Percentiles rank a stretch among this genome's conserved stretches.
phyloP scores from a whole-genome alignment of 1,284 basidiomycete genomes.

The Microbotryum intermedium region DNA sequence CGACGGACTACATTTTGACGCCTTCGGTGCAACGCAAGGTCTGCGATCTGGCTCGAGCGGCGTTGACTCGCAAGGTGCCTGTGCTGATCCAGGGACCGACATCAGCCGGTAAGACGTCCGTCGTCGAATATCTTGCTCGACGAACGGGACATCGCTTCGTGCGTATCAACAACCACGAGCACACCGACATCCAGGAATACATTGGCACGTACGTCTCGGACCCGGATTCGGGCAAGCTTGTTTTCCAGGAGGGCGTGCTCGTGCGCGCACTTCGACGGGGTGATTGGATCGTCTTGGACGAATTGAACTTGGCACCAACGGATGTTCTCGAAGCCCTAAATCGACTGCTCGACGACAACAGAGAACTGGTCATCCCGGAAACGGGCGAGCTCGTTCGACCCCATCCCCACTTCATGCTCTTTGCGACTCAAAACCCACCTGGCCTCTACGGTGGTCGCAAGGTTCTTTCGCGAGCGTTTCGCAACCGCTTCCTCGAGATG shows the following conservation, averaged over 20 bases:
- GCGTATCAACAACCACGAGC: constrained; percentile 99
- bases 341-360: constrained; percentile 91
- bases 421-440: constrained; percentile 96
- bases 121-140: constrained; percentile 89
- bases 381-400: constrained; percentile 91
- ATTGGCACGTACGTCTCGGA: constrained; percentile 95
- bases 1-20: constrained; percentile 82
- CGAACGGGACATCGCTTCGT: constrained; percentile 93
- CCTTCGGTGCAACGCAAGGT: constrained; percentile 95
- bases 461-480: constrained; percentile 87
- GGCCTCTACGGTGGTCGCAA: constrained; percentile 97
- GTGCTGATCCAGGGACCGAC: constrained; percentile 98
- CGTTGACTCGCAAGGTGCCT: constrained; percentile 80
- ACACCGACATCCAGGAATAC: constrained; percentile 97
- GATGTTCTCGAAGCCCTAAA: constrained; percentile 98
- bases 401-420: constrained; percentile 94
- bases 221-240: constrained; percentile 78
- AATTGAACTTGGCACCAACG: constrained; percentile 93
- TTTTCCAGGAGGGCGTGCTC: constrained; percentile 88
- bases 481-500: constrained; percentile 97
- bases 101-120: constrained; percentile 94
- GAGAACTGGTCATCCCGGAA: constrained; percentile 91
- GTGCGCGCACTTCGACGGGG: constrained; percentile 86
- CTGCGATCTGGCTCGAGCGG: constrained; percentile 81
- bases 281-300: constrained; percentile 97